A percentile compares a stretch with the other conserved stretches of the same genome.
Conservation (phyloP, 257 asterid species). For the Eucommia ulmoides region DNA sequence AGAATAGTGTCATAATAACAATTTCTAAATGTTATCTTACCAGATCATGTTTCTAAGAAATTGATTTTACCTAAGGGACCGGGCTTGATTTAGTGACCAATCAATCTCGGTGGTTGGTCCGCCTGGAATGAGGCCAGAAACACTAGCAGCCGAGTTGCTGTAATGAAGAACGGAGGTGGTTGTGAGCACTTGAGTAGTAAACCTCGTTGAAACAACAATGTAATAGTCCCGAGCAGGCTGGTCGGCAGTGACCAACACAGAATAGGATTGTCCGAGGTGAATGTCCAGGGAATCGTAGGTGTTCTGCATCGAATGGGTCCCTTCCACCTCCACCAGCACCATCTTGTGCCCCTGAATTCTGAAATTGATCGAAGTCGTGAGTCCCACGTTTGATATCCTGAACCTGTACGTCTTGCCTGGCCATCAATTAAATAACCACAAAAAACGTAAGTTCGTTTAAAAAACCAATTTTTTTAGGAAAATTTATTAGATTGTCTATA, state of each 20-base stretch:
- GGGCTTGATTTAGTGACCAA: slow-evolving; percentile 9
- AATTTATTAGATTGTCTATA: too few relatives aligned
- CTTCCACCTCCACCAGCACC: slow-evolving; percentile 45
- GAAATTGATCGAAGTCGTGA: slow-evolving; percentile 32
- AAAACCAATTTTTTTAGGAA: too few relatives aligned
- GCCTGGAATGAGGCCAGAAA: slow-evolving; percentile 4
- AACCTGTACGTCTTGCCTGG: slow-evolving; percentile 34
- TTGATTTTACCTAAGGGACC: slow-evolving; percentile 18
- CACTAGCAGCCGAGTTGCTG: slow-evolving; percentile 5
- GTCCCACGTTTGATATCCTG: slow-evolving; percentile 47
- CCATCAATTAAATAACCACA: too few relatives aligned
- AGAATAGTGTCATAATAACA: too few relatives aligned
- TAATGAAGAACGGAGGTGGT: slow-evolving; percentile 6
- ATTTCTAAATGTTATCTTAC: too few relatives aligned
- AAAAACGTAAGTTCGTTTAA: too few relatives aligned
- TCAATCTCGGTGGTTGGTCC: slow-evolving; percentile 9
- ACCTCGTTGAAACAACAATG: slow-evolving; percentile 6
- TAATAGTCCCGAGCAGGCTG: slow-evolving; percentile 7
- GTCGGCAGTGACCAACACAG: slow-evolving; percentile 9
- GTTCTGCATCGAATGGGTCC: slow-evolving; percentile 50
- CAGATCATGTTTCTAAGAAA: too few relatives aligned
- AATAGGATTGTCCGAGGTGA: slow-evolving; percentile 8
- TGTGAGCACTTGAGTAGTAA: slow-evolving; percentile 2
- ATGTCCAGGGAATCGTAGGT: slow-evolving; percentile 11
- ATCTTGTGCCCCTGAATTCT: slow-evolving; percentile 34